Evolutionary conservation across 2,329 filamentous ascomycete genomes (phyloP), one percentile per base, ranked within the genome.

Genomic region (Ophiostoma australiae): DNA sequence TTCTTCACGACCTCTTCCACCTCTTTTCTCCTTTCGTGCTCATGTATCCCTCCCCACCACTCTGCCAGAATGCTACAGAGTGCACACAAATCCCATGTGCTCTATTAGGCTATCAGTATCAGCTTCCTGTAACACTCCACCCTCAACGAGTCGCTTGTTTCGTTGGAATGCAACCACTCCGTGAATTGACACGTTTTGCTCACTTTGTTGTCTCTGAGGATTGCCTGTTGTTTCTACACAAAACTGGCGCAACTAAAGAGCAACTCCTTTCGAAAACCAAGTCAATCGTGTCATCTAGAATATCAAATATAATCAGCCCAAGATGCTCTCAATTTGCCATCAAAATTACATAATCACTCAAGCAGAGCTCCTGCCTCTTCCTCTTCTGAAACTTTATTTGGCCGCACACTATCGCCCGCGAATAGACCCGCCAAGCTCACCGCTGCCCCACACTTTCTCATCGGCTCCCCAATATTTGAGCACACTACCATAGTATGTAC

Each of bases 71-170:
- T 11, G 15, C 10, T 58, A 13, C 48, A 6, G 44, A 17, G 15
- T 55, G n/a, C 20, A 17, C 15, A 48, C n/a, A 58, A 27, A 58
- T 27, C 52, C 52, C 52, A 27, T 58, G 52, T 58, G 52, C 52
- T 27, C 7, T 58, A 13, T 58, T 13, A 23, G 52, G 52, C 52
- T 58, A 58, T 58, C 52, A 27, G n/a, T 58, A 27, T 27, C 41
- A 37, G 35, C 48, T 63, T 55, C 66, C 39, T 71, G 67, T 66
- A 71, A 71, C 70, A 27, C 58, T 55, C 37, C 37, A 71, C 35
- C 67, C 33, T 17, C 70, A 48, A 67, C 17, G 65, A 67, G 37
- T 63, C 33, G 33, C 61, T 69, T 69, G 67, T 69, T 71, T 71
- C 58, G 67, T 67, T 61, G 23, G 31, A 20, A 44, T 41, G 35